Base-by-base conservation (phyloP, 163 green algal genomes). In the Scenedesmus sp. region DNA sequence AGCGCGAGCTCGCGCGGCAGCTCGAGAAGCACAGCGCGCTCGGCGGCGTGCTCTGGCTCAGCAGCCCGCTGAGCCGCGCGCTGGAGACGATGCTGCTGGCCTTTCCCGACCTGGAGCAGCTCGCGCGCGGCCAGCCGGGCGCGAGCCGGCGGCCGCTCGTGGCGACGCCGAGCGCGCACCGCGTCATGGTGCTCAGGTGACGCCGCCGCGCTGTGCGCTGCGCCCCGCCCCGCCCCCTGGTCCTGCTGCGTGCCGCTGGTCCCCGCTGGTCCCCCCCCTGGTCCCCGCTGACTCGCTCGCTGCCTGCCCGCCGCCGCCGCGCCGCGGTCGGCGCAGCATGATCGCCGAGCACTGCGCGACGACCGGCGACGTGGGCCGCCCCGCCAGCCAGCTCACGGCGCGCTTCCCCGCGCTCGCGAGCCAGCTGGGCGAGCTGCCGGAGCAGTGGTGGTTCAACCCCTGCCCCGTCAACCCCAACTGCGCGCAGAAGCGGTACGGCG, bases 1-100 rank as follows among this genome's bases (percentile, higher is more conserved):
- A 50, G 9, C 45, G 34, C 26, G 48, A 17, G 51, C 34, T 70
- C 17, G 13, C 62, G 24, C 22, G 44, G 22, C 34, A 77, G 39
- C 44, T 60, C 33, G 20, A 71, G 20, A 26, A 58, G 22, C 48
- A 53, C 48, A 33, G 28, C 18, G 31, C 24, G 24, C 29, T 69
- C 36, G 77, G 77, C 34, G 83, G 85, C 31, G 83, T 75, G 26
- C 78, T 94, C 31, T 95, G 84, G 84, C 60, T 95, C 7, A 83
- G 81, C 22, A 91, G 84, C 6, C 91, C 91, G 18, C 83, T 95
- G 5, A 88, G 74, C 0, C 84, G 91, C 10, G 86, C 89, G 13
- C 84, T 95, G 5, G 80, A 95, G 67, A 95, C 91, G 17, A 60
- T 95, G 56, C 47, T 91, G 54, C 78, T 90, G 28, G 75, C 83